Base-by-base conservation (phyloP, 805 yeast species). In the Kodamaea fukazawae region DNA sequence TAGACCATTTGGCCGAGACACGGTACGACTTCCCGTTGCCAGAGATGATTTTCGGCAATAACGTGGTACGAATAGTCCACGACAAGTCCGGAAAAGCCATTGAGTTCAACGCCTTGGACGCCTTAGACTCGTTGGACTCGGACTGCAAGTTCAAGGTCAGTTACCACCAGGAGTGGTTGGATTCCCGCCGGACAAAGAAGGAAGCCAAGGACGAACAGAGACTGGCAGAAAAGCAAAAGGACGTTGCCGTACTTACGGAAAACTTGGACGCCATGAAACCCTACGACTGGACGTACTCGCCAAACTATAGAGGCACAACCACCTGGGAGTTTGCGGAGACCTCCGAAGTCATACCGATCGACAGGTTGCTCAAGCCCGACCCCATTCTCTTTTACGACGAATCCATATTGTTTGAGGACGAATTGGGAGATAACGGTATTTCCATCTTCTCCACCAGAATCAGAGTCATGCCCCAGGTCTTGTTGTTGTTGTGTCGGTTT, bases 21-120 rank as follows among this genome's bases (percentile, higher is more conserved):
- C 57, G 80, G 38, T 72, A 83, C 38, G 80, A 80, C 11, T 78
- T 91, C 45, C 96, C 98, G 0, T 63, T 91, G 31, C 99, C 99
- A 0, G 99, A 93, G 59, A 93, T 93, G 98, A 89, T 93, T 4
- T 93, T 93, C 64, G 98, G 98, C 7, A 79, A 86, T 49, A 90
- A 86, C 55, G 62, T 63, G 41, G 79, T 89, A 8, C 74, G 70
- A 36, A 56, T 89, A 8, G 67, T 58, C 4, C 58, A 67, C 41
- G 70, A 64, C 30, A 55, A 54, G 33, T 53, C 61, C 1, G 61
- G 60, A 6, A 51, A 63, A 36, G 72, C 76, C 44, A 70, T 91
- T 10, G 71, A 68, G 31, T 89, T 90, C 61, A 82, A 85, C 55
- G 82, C 96, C 0, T 63, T 82, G 31, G 93, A 84, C 54, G 96